Conservation (phyloP, 257 asterid species). For the Ehretia macrophylla region DNA sequence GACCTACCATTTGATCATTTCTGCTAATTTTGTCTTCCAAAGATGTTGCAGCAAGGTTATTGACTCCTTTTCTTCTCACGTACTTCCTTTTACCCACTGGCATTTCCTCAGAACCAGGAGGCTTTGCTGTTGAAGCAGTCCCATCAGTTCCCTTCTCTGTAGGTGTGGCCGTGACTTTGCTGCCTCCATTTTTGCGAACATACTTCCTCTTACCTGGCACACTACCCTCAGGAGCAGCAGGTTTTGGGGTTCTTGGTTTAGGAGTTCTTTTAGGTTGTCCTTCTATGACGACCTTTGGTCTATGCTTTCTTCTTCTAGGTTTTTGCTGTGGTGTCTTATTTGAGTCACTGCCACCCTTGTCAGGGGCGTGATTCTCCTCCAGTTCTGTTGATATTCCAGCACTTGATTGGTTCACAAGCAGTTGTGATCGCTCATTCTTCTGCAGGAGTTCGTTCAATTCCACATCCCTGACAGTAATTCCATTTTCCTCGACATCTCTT, state of each 20-base stretch:
- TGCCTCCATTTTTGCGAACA: constrained; percentile 36
- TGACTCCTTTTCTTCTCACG: constrained; percentile 28
- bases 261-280: constrained; percentile 46
- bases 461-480: constrained; percentile 15
- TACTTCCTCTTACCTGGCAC: constrained; percentile 54
- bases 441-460: constrained; percentile 24
- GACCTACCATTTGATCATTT: constrained; percentile 10
- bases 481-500: constrained; percentile 15
- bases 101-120: constrained; percentile 25
- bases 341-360: constrained; percentile 53
- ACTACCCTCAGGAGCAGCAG: constrained; percentile 32
- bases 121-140: constrained; percentile 18
- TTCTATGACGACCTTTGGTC: constrained; percentile 84
- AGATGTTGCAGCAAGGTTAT: constrained; percentile 25
- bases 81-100: constrained; percentile 37
- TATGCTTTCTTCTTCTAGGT: constrained; percentile 73
- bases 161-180: constrained; percentile 21
- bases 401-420: constrained; percentile 16
- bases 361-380: constrained; percentile 68
- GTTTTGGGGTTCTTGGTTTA: constrained; percentile 34
- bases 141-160: constrained; percentile 28
- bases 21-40: constrained; percentile 29
- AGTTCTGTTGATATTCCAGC: constrained; percentile 19
- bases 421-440: constrained; percentile 27
- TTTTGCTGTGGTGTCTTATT: constrained; percentile 64